Conservation (phyloP, 345 rosid species). For the Arabis hirsuta region DNA sequence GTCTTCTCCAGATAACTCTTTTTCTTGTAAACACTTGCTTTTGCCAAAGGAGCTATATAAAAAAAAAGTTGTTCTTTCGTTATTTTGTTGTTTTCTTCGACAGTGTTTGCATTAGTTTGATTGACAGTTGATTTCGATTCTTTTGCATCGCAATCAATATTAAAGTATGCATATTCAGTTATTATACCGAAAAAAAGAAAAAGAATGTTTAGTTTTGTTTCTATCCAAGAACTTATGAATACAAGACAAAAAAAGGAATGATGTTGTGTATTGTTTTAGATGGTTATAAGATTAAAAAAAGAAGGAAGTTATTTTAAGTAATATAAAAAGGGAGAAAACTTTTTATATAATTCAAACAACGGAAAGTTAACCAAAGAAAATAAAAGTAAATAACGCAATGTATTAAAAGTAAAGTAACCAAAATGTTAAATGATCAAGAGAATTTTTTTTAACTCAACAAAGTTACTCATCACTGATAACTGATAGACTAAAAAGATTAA, state of each 20-base stretch:
- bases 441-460: neutral
- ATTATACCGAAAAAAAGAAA: conserved; percentile 26
- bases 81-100: conserved; percentile 39
- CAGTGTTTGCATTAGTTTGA: conserved; percentile 31
- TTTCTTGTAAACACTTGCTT: conserved; percentile 30
- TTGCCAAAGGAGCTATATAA: conserved; percentile 21
- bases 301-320: neutral
- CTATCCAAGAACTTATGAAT: conserved; percentile 33
- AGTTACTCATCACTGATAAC: too few relatives aligned
- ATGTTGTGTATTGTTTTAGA: conserved; percentile 19
- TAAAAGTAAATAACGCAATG: neutral
- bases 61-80: neutral
- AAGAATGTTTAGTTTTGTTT: conserved; percentile 44
- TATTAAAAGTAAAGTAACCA: neutral
- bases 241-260: conserved; percentile 39
- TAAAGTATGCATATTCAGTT: conserved; percentile 35
- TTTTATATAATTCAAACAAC: conserved; percentile 13
- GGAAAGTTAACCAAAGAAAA: neutral
- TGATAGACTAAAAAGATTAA: too few relatives aligned
- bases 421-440: neutral
- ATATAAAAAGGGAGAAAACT: neutral
- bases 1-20: conserved; percentile 32
- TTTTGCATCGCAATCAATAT: conserved; percentile 41
- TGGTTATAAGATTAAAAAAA: conserved; percentile 18
- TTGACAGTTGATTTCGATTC: conserved; percentile 43